A percentile compares a stretch with the other conserved stretches of the same genome.
These are phyloP conservation scores for Rosa chinensis DNA, from an alignment of 306 rosid genomes.

Conservation along the genomic window DNA sequence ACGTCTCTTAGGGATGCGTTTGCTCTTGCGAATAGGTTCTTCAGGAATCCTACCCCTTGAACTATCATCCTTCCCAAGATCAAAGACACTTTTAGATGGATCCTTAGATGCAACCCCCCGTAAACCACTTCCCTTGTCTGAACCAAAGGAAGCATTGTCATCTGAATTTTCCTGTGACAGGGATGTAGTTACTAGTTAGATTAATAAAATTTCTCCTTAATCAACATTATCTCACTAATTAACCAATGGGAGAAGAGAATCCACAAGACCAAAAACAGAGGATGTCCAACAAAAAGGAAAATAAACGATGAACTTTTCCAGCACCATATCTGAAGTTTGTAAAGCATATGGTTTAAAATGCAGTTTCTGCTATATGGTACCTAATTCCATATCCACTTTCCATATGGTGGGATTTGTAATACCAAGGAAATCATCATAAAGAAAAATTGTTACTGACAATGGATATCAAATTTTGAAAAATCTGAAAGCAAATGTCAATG, in stretches of 20 bases:
- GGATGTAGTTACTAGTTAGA: background rate
- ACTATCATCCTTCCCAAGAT: conserved; percentile 18
- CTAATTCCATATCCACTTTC: background rate
- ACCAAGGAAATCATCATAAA: background rate
- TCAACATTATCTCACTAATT: background rate
- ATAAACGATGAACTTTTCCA: background rate
- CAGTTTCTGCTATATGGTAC: background rate
- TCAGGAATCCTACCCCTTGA: conserved; percentile 10
- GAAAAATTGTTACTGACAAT: background rate
- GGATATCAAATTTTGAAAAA: background rate
- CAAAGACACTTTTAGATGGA: background rate
- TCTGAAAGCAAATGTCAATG: background rate
- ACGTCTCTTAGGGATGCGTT: conserved; percentile 30
- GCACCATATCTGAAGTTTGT: background rate
- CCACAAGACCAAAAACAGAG: background rate
- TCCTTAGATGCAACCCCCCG: conserved; percentile 1
- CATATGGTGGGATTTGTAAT: background rate
- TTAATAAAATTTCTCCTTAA: background rate
- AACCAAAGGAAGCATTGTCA: conserved; percentile 17
- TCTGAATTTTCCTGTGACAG: conserved; percentile 26
- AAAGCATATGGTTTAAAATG: background rate
- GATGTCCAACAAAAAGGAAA: background rate
- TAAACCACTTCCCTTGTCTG: conserved; percentile 18
- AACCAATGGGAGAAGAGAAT: background rate
- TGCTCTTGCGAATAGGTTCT: conserved; percentile 34